Evolutionary conservation across 352 stramenopile genomes (phyloP).

Genomic region (Pythium chondricola): DNA sequence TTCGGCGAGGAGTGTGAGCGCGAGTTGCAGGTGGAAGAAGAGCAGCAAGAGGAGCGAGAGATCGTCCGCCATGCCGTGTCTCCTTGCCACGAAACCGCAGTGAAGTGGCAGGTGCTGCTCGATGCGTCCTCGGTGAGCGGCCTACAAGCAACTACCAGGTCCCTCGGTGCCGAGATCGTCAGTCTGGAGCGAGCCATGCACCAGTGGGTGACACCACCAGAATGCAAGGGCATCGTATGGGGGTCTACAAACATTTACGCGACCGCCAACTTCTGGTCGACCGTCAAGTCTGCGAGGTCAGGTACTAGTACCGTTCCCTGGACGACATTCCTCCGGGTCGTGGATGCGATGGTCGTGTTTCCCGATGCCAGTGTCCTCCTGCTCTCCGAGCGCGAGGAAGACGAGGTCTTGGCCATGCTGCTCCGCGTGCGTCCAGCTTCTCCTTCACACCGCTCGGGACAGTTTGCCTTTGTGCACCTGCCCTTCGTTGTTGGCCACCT

Average conservation of each 20-base stretch:
- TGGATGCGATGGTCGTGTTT: conserved; percentile 35
- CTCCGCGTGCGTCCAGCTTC: not conserved
- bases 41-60: conserved; percentile 22
- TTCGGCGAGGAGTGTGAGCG: conserved; percentile 47
- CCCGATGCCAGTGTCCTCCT: conserved; percentile 27
- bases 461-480: not conserved
- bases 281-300: not conserved
- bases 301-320: not conserved
- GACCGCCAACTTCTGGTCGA: conserved; percentile 43
- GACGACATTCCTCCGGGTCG: conserved; percentile 10
- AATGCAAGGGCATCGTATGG: conserved; percentile 19
- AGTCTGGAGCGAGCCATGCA: not conserved
- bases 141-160: not conserved
- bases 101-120: conserved; percentile 10
- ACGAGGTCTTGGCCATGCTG: conserved; percentile 33
- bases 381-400: conserved; percentile 32
- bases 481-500: not conserved
- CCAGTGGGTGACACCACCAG: not conserved
- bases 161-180: not conserved
- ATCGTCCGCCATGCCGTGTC: not conserved
- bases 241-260: conserved; percentile 18
- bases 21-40: conserved; percentile 48
- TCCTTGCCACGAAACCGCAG: conserved; percentile 20
- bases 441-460: not conserved
- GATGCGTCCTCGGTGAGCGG: not conserved